phyloP scores from a whole-genome alignment of 2,329 filamentous ascomycete genomes.

The Juglanconis juglandina region DNA sequence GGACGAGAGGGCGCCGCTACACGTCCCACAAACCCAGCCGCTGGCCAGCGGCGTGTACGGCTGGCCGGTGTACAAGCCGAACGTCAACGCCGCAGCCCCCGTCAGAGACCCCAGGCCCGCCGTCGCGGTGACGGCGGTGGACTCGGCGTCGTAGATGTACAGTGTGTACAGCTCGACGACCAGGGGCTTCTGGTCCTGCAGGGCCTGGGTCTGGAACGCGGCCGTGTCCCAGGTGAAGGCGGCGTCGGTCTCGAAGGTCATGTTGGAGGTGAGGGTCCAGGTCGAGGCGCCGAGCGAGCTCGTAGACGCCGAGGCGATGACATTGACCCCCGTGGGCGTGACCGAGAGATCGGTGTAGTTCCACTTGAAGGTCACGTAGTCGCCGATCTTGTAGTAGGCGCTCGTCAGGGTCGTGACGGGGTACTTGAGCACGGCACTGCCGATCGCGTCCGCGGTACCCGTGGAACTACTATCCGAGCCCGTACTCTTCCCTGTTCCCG shows the following conservation, averaged over 20 bases:
- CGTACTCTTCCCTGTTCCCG: slow-evolving; percentile 25
- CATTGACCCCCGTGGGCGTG: slow-evolving; percentile 57
- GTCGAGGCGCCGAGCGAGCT: slow-evolving; percentile 39
- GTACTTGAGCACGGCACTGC: slow-evolving; percentile 50
- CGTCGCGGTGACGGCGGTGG: slow-evolving; percentile 42
- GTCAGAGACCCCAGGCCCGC: slow-evolving; percentile 55
- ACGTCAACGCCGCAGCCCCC: slow-evolving; percentile 45
- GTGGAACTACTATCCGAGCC: slow-evolving; percentile 38
- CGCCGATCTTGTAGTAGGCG: slow-evolving; percentile 58
- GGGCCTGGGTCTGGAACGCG: slow-evolving; percentile 43
- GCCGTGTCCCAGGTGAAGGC: slow-evolving; percentile 58
- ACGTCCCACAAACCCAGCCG: slow-evolving; percentile 54
- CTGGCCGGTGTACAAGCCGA: slow-evolving; percentile 55
- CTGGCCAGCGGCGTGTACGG: slow-evolving; percentile 49
- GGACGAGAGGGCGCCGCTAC: slow-evolving; percentile 48
- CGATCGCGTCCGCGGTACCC: slow-evolving; percentile 44
- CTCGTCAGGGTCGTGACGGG: slow-evolving; percentile 44
- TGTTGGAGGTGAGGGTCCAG: slow-evolving; percentile 62
- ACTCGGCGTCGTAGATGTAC: slow-evolving; percentile 58
- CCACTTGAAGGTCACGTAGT: slow-evolving; percentile 59
- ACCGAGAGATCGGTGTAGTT: slow-evolving; percentile 62
- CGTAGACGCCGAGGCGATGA: slow-evolving; percentile 54
- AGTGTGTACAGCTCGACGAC: slow-evolving; percentile 57
- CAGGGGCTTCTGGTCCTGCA: slow-evolving; percentile 40
- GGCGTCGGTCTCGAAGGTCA: slow-evolving; percentile 51